A percentile compares a stretch with the other conserved stretches of the same genome.
phyloP scores from a whole-genome alignment of 176 grass and related monocot genomes.

The Alopecurus myosuroides region DNA sequence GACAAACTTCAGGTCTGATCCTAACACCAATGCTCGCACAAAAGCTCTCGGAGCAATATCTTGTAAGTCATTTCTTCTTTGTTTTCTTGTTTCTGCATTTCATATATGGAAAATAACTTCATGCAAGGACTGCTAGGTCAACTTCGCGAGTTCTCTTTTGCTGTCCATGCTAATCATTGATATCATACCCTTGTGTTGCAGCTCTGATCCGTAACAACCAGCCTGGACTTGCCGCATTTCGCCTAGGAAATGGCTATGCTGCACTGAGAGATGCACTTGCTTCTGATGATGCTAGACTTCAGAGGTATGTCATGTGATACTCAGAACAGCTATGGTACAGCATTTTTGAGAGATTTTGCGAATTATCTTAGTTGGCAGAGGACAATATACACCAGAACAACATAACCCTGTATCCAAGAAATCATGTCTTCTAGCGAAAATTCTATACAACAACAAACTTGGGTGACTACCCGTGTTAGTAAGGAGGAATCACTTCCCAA shows the following conservation, averaged over 20 bases:
- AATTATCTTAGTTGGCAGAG: background rate
- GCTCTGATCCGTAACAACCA: slow-evolving; percentile 86
- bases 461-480: background rate
- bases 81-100: background rate
- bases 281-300: slow-evolving; percentile 79
- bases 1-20: slow-evolving; percentile 75
- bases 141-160: background rate
- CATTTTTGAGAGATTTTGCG: background rate
- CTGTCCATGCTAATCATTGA: background rate
- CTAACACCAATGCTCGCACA: slow-evolving; percentile 61
- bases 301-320: slow-evolving; percentile 42
- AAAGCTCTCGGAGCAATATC: slow-evolving; percentile 96
- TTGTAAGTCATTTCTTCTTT: slow-evolving; percentile 38
- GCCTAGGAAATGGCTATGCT: slow-evolving; percentile 84
- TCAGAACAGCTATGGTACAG: background rate
- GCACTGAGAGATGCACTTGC: slow-evolving; percentile 71
- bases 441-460: background rate
- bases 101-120: background rate
- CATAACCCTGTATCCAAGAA: background rate
- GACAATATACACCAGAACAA: background rate
- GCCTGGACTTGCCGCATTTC: slow-evolving; percentile 72
- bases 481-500: background rate
- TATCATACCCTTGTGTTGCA: slow-evolving; percentile 17
- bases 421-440: background rate
- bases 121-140: background rate